phyloP scores from a whole-genome alignment of 2,329 filamentous ascomycete species.

The Tolypocladium guangdongense region DNA sequence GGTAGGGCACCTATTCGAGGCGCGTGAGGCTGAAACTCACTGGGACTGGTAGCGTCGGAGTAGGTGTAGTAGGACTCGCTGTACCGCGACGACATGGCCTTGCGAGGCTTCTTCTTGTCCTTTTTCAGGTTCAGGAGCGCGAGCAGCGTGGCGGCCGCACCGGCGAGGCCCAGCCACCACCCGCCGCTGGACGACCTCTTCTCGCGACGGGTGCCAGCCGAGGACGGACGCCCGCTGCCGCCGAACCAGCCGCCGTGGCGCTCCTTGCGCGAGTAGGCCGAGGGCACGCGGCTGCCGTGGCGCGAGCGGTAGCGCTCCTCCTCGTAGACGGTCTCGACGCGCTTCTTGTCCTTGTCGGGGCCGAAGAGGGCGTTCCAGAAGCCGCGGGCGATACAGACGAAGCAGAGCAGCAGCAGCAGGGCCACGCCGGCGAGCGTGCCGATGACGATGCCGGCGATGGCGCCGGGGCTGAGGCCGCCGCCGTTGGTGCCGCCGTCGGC shows the following conservation, averaged over 20 bases:
- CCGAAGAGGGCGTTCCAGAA: conserved; percentile 55
- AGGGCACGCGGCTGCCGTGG: conserved; percentile 29
- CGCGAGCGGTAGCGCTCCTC: conserved; percentile 49
- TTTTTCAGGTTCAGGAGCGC: conserved; percentile 44
- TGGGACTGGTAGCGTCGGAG: conserved; percentile 33
- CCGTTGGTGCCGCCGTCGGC: conserved; percentile 25
- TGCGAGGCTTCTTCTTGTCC: conserved; percentile 34
- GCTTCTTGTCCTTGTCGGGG: conserved; percentile 40
- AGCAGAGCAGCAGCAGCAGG: conserved; percentile 59
- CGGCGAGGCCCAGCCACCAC: conserved; percentile 43
- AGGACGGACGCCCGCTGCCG: conserved; percentile 29
- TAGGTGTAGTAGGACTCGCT: conserved; percentile 45
- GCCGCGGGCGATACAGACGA: conserved; percentile 59
- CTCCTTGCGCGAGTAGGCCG: conserved; percentile 36
- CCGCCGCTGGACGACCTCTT: conserved; percentile 38
- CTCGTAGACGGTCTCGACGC: conserved; percentile 40
- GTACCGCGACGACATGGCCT: conserved; percentile 30
- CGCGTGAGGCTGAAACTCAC: conserved; percentile 28
- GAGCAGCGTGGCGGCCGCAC: conserved; percentile 38
- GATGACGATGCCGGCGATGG: conserved; percentile 73
- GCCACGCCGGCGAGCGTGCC: conserved; percentile 57
- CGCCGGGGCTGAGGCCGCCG: conserved; percentile 52
- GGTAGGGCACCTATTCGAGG: too few species aligned
- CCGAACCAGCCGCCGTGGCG: conserved; percentile 48
- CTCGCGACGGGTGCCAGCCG: conserved; percentile 28